Percentiles rank a stretch among this genome's conserved stretches.
These are phyloP conservation scores for Ganoderma resinaceum DNA, from an alignment of 1,284 basidiomycete genomes.

Conservation along the genomic window DNA sequence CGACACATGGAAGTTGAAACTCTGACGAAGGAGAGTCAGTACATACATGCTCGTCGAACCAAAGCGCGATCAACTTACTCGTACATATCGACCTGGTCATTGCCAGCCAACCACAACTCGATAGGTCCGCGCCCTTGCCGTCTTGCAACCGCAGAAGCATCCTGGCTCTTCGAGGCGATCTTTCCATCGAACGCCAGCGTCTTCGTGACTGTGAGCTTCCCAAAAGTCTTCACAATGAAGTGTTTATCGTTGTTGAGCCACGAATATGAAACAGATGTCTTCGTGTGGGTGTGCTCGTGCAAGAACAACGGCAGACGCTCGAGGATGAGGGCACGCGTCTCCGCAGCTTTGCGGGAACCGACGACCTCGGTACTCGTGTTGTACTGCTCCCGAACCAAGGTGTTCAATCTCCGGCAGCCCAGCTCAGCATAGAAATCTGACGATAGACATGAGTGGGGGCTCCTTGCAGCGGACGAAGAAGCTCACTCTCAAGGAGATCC, in stretches of 20 bases:
- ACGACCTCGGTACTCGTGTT: constrained; percentile 62
- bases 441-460: neutral
- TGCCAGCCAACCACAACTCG: constrained; percentile 78
- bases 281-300: constrained; percentile 84
- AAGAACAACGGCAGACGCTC: constrained; percentile 93
- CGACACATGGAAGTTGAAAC: constrained; percentile 84
- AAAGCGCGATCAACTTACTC: constrained; percentile 66
- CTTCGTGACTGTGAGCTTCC: constrained; percentile 68
- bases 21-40: constrained; percentile 44
- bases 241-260: constrained; percentile 79
- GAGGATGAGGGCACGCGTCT: constrained; percentile 72
- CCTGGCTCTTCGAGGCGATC: constrained; percentile 60
- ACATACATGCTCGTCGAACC: neutral
- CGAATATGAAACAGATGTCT: constrained; percentile 71
- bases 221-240: constrained; percentile 75
- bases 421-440: constrained; percentile 71
- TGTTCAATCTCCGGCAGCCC: constrained; percentile 76
- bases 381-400: constrained; percentile 80
- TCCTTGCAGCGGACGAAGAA: neutral
- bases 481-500: constrained; percentile 78
- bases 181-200: constrained; percentile 59
- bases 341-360: constrained; percentile 53
- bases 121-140: constrained; percentile 66
- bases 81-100: constrained; percentile 87
- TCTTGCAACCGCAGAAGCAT: constrained; percentile 80